Base-by-base conservation (phyloP, 2,329 filamentous ascomycete species). In the Sporothrix luriei region DNA sequence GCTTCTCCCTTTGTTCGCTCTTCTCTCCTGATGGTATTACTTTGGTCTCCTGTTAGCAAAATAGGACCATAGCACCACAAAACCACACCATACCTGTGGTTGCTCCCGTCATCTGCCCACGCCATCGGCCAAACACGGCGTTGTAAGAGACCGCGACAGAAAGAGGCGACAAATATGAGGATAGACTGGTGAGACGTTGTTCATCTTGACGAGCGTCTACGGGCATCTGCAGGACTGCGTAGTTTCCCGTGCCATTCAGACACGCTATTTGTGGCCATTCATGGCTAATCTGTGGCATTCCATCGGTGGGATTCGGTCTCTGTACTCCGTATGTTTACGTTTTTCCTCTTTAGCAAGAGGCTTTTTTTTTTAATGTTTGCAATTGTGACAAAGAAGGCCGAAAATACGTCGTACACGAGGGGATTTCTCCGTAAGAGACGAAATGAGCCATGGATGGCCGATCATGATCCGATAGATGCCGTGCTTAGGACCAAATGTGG, bases 81-180 rank as follows among this genome's bases (percentile, higher is more conserved):
- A 69, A 69, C 62, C 68, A 69, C 68, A 69, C 68, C 68, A 69
- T 69, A 33, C 29, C 55, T 51, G 62, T 33, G 24, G 68, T 49
- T 29, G 29, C 51, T 59, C 29, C 68, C 62, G 54, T 66, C 68
- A 66, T 69, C 62, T 69, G 68, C 68, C 68, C 68, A 69, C 68
- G 68, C 68, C 62, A 66, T 66, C 68, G 59, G 68, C 46, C 54
- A 4, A 16, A 6, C 5, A 33, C 52, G 14, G 52, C 24, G 49
- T 54, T 10, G 51, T 21, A 54, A 16, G 21, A 54, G 38, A 57
- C 6, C 10, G 40, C 4, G 52, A 54, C 24, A 13, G 5, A 4
- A 29, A 4, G 7, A 54, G 52, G 11, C 21, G 11, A 43, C 40
- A 4, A 29, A 29, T 4, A 59, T 5, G 29, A 33, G 4, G 33